Evolutionary conservation across 805 yeast species (phyloP), one percentile per base, ranked within the genome.

Genomic region (Spathaspora boniae): DNA sequence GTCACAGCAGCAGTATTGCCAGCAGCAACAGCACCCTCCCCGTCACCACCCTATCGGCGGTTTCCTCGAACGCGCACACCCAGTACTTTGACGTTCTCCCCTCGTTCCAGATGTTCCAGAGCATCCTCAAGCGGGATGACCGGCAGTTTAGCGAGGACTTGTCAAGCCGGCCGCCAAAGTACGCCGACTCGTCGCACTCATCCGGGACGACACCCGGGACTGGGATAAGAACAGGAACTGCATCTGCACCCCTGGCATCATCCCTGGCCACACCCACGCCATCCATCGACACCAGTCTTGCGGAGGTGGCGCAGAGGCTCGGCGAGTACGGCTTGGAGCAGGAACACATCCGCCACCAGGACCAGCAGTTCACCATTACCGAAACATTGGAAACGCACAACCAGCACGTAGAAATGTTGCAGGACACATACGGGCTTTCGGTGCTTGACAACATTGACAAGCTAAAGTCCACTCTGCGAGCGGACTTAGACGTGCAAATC

Each of bases 51-150:
- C 32, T 56, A 5, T 47, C 56, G 2, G 47, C 58, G 5, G 40
- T 49, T 2, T 43, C 56, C 6, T 51, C 65, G 4, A 46, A 51
- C 21, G 47, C 65, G 2, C 62, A 58, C 31, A 60, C 68, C 2
- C 62, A 62, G 32, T 60, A 62, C 38, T 68, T 76, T 33, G 86
- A 80, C 45, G 72, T 80, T 2, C 53, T 81, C 23, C 88, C 86
- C 0, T 78, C 86, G 0, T 81, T 80, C 48, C 83, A 80, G 42
- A 76, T 81, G 80, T 79, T 77, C 47, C 78, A 76, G 45, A 70
- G 72, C 46, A 56, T 70, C 48, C 44, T 71, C 58, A 42, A 66
- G 49, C 36, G 77, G 52, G 50, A 70, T 50, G 66, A 61, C 36
- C 44, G 46, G 20, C 70, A 67, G 39, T 64, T 65, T 33, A 52